Base-by-base conservation (phyloP, 1,284 basidiomycete species). In the Erythrobasidium hasegawianum region DNA sequence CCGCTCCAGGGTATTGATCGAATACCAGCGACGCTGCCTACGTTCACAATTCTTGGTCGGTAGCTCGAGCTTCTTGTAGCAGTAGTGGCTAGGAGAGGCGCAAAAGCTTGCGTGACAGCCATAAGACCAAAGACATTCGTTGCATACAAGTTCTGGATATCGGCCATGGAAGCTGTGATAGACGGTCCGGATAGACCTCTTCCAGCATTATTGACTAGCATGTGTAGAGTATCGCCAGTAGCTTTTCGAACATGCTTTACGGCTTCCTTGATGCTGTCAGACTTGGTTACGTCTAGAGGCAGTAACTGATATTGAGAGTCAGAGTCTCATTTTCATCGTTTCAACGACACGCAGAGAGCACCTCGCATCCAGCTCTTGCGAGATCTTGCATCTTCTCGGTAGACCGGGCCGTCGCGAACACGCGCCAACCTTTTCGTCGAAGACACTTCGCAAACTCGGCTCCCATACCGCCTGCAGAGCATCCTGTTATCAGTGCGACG, bases 381-480 rank as follows among this genome's bases (percentile, higher is more conserved):
- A 55, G 52, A 18, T 38, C 52, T 27, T 55, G 22, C n/a, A 55
- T 55, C 8, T 18, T 18, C 5, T 18, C 16, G 18, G 27, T 18
- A 18, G 18, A 27, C 52, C 52, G 18, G 18, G 52, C 22, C 16
- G 52, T 55, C 24, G 52, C 52, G 52, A 27, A 55, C 16, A 55
- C 52, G 5, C 52, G 22, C 18, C 27, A 55, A 18, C 52, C 52
- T 55, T 55, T 55, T 27, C 27, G 7, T 18, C 24, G 24, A 4
- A 55, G 18, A 18, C 7, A 3, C 11, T 22, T 27, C 18, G 18
- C 18, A 16, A 55, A 55, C 8, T 38, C 18, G 29, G 18, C 18
- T 27, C 52, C 52, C 52, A 55, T 55, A n/a, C 52, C 52, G 29
- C 52, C 52, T 18, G 22, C 52, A 18, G 52, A 55, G 27, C 52